Evolutionary conservation across 2,329 filamentous ascomycete species (phyloP).

Genomic region (Diaporthe sp.): DNA sequence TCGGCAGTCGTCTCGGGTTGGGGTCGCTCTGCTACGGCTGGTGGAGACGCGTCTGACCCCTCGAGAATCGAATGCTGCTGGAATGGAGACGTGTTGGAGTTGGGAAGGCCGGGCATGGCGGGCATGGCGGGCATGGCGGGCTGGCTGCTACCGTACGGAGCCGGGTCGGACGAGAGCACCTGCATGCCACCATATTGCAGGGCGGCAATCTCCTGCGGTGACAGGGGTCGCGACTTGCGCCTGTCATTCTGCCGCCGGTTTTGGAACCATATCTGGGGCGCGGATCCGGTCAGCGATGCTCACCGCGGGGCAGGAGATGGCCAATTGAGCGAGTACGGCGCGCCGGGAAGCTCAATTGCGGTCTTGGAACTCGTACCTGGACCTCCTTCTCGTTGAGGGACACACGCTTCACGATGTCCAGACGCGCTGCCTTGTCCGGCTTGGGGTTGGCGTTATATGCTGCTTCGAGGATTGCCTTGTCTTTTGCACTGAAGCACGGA

Average conservation of each 20-base stretch:
- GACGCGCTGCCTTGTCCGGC: constrained; percentile 88
- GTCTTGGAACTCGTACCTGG: constrained; percentile 74
- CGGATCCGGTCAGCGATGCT: constrained; percentile 30
- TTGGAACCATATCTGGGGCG: constrained; percentile 91
- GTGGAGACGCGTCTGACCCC: constrained; percentile 26
- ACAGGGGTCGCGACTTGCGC: constrained; percentile 85
- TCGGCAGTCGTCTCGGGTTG: constrained; percentile 28
- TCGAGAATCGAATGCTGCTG: constrained; percentile 19
- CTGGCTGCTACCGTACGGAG: constrained; percentile 41
- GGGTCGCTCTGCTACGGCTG: neutral
- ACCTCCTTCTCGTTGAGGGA: constrained; percentile 95
- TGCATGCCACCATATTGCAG: constrained; percentile 66
- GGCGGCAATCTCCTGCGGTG: constrained; percentile 78
- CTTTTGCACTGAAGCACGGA: constrained; percentile 72
- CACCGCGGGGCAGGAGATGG: constrained; percentile 12
- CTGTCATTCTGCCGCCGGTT: constrained; percentile 94
- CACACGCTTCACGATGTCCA: constrained; percentile 85
- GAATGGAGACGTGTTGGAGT: constrained; percentile 26
- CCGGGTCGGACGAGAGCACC: constrained; percentile 59
- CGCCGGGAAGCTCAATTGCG: neutral
- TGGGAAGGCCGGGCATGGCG: constrained; percentile 21
- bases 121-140: neutral
- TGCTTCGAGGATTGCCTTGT: constrained; percentile 88
- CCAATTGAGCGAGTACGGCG: constrained; percentile 23
- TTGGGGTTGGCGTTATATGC: constrained; percentile 89